Evolutionary conservation across 345 rosid species (phyloP), one percentile per base, ranked within the genome.

Genomic region (Cardiospermum halicacabum): DNA sequence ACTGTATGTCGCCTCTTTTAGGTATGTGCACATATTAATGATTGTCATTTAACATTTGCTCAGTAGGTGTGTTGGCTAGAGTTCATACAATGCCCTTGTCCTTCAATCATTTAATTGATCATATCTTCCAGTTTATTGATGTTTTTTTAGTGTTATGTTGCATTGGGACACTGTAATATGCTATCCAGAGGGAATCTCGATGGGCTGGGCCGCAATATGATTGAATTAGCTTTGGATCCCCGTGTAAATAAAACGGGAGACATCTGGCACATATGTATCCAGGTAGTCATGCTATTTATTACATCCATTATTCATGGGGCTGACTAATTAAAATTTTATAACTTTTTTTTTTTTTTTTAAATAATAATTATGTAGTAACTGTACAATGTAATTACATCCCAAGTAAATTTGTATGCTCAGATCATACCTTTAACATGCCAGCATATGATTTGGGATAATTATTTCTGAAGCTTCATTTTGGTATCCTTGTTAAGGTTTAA

Each of bases 191-290:
- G 62, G 59, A 57, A 61, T 63, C 65, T 47, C 58, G 81, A 71
- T 48, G 25, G 30, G 60, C 25, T 40, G 56, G 83, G 68, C 66
- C 85, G 63, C 65, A 79, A 68, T 66, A 74, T 84, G 84, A 72
- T 87, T 50, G 88, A 90, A 74, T 73, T 90, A 62, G 69, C 82
- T 67, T 66, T 93, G 85, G 92, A 93, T 84, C 85, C 91, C 56
- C 72, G 9, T 12, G 58, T 50, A 45, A 93, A 93, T 64, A 93
- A 81, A 82, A 93, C 97, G 19, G 97, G 96, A 60, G 92, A 93
- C 72, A 71, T 81, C 67, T 93, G 97, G 98, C 98, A 93, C 73
- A 83, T 90, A 47, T 83, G 76, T 51, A 58, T 93, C 37, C 82
- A 90, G 97, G 98, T 88, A 67, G 59, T 67, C 59, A 67, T 69